A percentile compares a stretch with the other conserved stretches of the same genome.
Conservation (phyloP, 106 monocot genomes). For the Triglochin maritima region DNA sequence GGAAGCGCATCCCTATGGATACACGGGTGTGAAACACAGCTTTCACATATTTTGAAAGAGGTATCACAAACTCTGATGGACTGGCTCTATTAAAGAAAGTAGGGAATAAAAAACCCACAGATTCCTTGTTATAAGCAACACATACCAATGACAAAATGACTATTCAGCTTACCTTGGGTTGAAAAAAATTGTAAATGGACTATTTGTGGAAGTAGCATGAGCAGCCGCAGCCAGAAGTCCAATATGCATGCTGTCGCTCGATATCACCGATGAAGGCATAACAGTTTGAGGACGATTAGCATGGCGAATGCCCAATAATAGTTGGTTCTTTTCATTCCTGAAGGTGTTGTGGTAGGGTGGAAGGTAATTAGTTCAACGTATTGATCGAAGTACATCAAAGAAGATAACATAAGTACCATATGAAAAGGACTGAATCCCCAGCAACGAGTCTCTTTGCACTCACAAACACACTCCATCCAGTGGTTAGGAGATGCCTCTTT, state of each 20-base stretch:
- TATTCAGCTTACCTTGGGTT: slow-evolving; percentile 67
- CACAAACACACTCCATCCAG: slow-evolving; percentile 98
- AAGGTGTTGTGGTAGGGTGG: neutral
- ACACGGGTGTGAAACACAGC: slow-evolving; percentile 87
- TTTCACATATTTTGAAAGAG: slow-evolving; percentile 82
- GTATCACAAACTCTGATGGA: slow-evolving; percentile 93
- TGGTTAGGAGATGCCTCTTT: slow-evolving; percentile 96
- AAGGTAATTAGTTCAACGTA: neutral
- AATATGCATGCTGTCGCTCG: slow-evolving; percentile 99
- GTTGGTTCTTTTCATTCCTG: slow-evolving; percentile 97
- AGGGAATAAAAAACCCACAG: neutral
- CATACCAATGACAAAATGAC: neutral
- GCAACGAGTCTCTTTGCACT: slow-evolving; percentile 94
- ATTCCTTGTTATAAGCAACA: too few relatives aligned
- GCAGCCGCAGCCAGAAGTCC: slow-evolving; percentile 98
- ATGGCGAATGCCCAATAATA: slow-evolving; percentile 83
- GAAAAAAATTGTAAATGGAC: slow-evolving; percentile 88
- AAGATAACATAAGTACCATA: slow-evolving; percentile 43
- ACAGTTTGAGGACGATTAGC: slow-evolving; percentile 70
- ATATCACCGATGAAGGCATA: slow-evolving; percentile 90
- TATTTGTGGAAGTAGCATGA: slow-evolving; percentile 94
- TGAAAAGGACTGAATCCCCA: slow-evolving; percentile 96
- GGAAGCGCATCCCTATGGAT: slow-evolving; percentile 94
- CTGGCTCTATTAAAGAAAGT: slow-evolving; percentile 39
- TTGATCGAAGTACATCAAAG: neutral